These are phyloP conservation scores for Bryoglossum gracile DNA, from an alignment of 495 filamentous ascomycete genomes.

Conservation along the genomic window DNA sequence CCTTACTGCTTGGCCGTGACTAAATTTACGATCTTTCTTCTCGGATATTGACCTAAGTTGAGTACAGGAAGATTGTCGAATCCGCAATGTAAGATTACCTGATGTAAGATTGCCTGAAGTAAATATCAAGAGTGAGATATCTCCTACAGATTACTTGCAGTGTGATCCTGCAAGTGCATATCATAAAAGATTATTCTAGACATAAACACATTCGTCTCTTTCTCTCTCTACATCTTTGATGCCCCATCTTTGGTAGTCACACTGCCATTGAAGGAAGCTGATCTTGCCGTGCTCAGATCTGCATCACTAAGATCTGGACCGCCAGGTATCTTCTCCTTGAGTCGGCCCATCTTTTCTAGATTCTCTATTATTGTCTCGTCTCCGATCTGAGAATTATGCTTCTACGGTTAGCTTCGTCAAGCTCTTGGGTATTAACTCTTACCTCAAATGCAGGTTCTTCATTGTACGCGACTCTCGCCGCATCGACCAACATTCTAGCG, in stretches of 20 bases:
- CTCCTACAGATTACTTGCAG: no score
- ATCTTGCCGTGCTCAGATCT: slow-evolving; percentile 18
- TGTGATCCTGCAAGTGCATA: no score
- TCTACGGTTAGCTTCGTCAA: background rate
- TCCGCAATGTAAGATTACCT: no score
- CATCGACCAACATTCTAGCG: slow-evolving; percentile 78
- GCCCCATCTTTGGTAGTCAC: background rate
- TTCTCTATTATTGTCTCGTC: slow-evolving; percentile 68
- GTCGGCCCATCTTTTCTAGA: slow-evolving; percentile 51
- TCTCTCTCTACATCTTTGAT: slow-evolving; percentile 19
- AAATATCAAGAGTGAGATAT: no score
- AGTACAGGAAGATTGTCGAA: no score
- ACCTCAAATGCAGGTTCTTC: slow-evolving; percentile 73
- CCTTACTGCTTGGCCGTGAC: no score
- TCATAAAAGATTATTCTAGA: no score
- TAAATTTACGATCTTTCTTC: no score
- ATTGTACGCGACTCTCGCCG: slow-evolving; percentile 73
- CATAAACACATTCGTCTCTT: no score
- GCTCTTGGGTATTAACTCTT: slow-evolving; percentile 2
- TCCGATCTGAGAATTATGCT: slow-evolving; percentile 68
- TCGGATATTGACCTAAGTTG: no score
- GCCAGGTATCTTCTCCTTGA: slow-evolving; percentile 46
- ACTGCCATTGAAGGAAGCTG: no score
- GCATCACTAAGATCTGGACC: slow-evolving; percentile 21
- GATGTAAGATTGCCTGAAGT: no score